Percentiles rank a stretch among this genome's conserved stretches.
phyloP scores from a whole-genome alignment of 2,329 filamentous ascomycete genomes.

The Amesomyces nigricolor region DNA sequence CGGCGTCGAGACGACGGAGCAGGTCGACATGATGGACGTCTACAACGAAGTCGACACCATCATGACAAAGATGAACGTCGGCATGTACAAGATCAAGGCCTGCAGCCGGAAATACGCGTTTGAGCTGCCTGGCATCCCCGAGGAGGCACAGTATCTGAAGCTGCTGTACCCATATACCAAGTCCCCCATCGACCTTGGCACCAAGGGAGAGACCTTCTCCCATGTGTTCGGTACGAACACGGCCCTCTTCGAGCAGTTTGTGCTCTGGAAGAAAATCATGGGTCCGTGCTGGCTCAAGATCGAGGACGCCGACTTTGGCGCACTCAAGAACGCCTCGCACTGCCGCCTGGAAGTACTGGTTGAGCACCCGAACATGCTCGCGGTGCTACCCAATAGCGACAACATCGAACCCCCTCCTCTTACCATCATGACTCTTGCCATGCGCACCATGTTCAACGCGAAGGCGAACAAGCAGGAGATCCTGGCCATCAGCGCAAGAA shows the following conservation, averaged over 20 bases:
- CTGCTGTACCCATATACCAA: slow-evolving; percentile 94
- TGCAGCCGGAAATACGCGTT: slow-evolving; percentile 93
- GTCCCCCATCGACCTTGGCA: slow-evolving; percentile 62
- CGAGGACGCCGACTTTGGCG: slow-evolving; percentile 72
- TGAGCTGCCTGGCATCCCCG: slow-evolving; percentile 79
- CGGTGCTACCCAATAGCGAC: slow-evolving; percentile 68
- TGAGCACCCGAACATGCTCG: slow-evolving; percentile 69
- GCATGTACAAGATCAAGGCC: slow-evolving; percentile 88
- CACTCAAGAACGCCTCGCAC: slow-evolving; percentile 89
- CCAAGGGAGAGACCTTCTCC: slow-evolving; percentile 82
- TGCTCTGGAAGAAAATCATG: slow-evolving; percentile 98
- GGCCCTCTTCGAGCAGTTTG: slow-evolving; percentile 93
- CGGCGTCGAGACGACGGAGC: slow-evolving; percentile 66
- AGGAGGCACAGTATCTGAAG: slow-evolving; percentile 87
- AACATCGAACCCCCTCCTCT: slow-evolving; percentile 77
- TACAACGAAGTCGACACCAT: slow-evolving; percentile 82
- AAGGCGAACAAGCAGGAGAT: slow-evolving; percentile 97
- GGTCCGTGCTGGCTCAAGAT: slow-evolving; percentile 97
- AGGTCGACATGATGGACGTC: slow-evolving; percentile 81
- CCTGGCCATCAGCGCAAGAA: slow-evolving; percentile 79
- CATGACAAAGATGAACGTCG: slow-evolving; percentile 81
- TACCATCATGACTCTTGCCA: slow-evolving; percentile 90
- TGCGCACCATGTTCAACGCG: slow-evolving; percentile 82
- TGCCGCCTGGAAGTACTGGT: slow-evolving; percentile 91
- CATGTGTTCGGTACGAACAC: slow-evolving; percentile 93